Evolutionary conservation across 257 asterid genomes (phyloP).

Genomic region (Fraxinus cuspidata): DNA sequence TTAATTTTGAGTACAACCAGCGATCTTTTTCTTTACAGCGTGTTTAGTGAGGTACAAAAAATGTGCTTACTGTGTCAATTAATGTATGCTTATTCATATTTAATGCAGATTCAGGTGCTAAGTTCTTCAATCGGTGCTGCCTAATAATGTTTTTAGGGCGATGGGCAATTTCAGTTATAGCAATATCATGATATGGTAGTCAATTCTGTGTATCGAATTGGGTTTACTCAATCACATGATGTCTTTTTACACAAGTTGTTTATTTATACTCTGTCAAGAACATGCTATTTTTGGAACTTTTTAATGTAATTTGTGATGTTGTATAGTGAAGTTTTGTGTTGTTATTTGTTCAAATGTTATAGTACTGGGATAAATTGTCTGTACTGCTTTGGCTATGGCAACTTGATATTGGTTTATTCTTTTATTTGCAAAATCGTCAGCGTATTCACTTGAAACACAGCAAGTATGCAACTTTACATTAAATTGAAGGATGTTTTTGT

Average conservation of each 20-base stretch:
- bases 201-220: conserved; percentile 12
- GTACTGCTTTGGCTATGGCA: not conserved
- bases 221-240: conserved; percentile 7
- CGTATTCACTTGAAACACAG: no score
- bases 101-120: conserved; percentile 67
- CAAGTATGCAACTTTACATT: no score
- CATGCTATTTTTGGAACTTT: not conserved
- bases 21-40: not conserved
- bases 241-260: not conserved
- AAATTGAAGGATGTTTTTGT: no score
- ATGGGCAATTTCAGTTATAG: conserved; percentile 18
- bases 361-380: not conserved
- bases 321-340: not conserved
- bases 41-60: not conserved
- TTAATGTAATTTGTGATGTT: not conserved
- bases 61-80: not conserved
- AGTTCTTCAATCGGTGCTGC: conserved; percentile 53
- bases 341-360: not conserved
- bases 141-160: conserved; percentile 22
- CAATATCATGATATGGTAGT: conserved; percentile 15
- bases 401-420: not conserved
- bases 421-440: no score
- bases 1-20: not conserved
- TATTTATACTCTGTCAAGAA: not conserved
- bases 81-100: not conserved